Evolutionary conservation across 306 rosid species (phyloP), one percentile per base, ranked within the genome.

Genomic region (Cucurbita maxima): DNA sequence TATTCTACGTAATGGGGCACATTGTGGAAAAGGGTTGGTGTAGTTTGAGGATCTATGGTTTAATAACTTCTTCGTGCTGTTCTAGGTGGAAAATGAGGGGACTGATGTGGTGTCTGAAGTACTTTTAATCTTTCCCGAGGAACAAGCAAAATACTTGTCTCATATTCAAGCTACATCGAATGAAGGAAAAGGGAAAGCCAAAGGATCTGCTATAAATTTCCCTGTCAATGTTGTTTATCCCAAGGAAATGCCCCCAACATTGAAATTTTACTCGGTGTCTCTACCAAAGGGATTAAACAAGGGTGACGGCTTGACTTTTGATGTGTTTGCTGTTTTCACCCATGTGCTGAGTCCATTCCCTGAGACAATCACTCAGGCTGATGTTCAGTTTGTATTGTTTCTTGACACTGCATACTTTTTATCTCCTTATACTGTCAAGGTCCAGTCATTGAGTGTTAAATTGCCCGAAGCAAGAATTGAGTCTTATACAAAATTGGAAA

Each of bases 391-490:
- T 73, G 79, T 95, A 72, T 77, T 95, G 71, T 91, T 86, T 76
- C 87, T 83, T 78, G 99, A 95, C 54, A 91, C 84, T 60, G 97
- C 96, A 12, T 79, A 91, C 22, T 86, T 77, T 79, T 86, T 91
- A 66, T 91, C 99, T 76, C 99, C 96, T 53, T 95, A 95, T 79
- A 55, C 76, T 4, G 97, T 91, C 74, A 89, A 77, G 83, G 69
- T 69, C 47, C 99, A 95, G 78, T 86, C 96, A 30, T 86, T 95
- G 57, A 77, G 70, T 76, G 75, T 95, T 62, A 95, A 88, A 71
- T 75, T 95, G 81, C 99, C 99, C 36, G 96, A 88, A 40, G 96
- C 92, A 34, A 88, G 99, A 72, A 83, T 95, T 76, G 97, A 95
- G 77, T 89, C 96, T 55, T 95, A 85, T 71, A 78, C 99, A 43